Conservation (phyloP, 208 protist genomes). For the Crithidia expoeki region DNA sequence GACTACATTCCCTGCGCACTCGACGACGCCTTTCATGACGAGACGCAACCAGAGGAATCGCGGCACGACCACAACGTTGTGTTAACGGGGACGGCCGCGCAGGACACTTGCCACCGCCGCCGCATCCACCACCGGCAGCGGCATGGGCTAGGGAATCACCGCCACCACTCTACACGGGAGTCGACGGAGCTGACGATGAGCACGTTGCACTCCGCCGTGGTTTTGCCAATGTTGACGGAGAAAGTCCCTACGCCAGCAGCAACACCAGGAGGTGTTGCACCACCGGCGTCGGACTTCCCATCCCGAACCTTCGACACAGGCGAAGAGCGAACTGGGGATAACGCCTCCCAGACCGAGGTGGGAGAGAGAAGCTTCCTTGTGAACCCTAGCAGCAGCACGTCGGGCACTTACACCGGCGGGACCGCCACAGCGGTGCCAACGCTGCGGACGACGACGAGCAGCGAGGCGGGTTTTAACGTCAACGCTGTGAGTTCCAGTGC, state of each 20-base stretch:
- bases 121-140: conserved; percentile 9
- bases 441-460: background rate
- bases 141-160: conserved; percentile 2
- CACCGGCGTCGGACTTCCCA: background rate
- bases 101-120: conserved; percentile 17
- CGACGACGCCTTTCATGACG: conserved; percentile 19
- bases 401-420: background rate
- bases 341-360: background rate
- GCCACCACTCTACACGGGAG: conserved; percentile 7
- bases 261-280: background rate
- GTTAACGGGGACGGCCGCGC: conserved; percentile 18
- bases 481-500: too few relatives aligned
- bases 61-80: conserved; percentile 1
- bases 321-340: background rate
- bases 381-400: conserved; percentile 11
- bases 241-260: background rate
- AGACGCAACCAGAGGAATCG: conserved; percentile 12
- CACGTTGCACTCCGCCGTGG: background rate
- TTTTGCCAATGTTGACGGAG: background rate
- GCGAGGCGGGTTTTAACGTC: background rate
- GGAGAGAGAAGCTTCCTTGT: background rate
- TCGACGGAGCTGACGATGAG: background rate
- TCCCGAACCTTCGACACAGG: background rate
- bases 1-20: conserved; percentile 40
- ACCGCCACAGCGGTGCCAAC: conserved; percentile 1